A percentile compares a stretch with the other conserved stretches of the same genome.
These are phyloP conservation scores for Wickerhamomyces xylosicus DNA, from an alignment of 805 yeast genomes.

Conservation along the genomic window DNA sequence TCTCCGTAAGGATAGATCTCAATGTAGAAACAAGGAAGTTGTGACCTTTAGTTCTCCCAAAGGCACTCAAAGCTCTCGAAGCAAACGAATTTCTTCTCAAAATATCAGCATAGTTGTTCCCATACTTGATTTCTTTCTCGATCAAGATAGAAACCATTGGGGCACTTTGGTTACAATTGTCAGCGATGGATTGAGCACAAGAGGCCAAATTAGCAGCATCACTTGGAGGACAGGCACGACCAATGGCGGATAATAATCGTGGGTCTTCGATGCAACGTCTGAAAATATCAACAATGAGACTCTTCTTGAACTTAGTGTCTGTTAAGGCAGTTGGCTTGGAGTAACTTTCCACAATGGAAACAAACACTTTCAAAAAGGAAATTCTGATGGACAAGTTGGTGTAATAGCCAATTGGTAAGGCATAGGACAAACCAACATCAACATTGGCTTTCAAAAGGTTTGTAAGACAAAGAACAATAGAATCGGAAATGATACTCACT, in stretches of 20 bases:
- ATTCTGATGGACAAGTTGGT: slow-evolving; percentile 52
- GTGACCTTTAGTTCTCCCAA: slow-evolving; percentile 57
- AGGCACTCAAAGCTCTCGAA: slow-evolving; percentile 62
- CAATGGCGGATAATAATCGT: slow-evolving; percentile 39
- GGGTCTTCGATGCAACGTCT: slow-evolving; percentile 25
- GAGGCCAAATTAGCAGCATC: slow-evolving; percentile 67
- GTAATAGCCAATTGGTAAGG: slow-evolving; percentile 72
- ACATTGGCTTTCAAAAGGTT: slow-evolving; percentile 64
- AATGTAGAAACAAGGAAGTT: slow-evolving; percentile 45
- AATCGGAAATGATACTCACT: slow-evolving; percentile 44
- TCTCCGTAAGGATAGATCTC: slow-evolving; percentile 44
- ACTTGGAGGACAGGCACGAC: slow-evolving; percentile 51
- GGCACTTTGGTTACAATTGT: slow-evolving; percentile 30
- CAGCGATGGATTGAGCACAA: slow-evolving; percentile 47
- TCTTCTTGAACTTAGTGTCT: slow-evolving; percentile 18
- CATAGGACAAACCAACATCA: slow-evolving; percentile 66
- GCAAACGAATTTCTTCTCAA: slow-evolving; percentile 76
- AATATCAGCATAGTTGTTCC: slow-evolving; percentile 58
- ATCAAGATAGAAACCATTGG: slow-evolving; percentile 45
- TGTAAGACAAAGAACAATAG: slow-evolving; percentile 54
- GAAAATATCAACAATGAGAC: slow-evolving; percentile 19
- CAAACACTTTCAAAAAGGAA: slow-evolving; percentile 70
- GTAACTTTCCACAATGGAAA: slow-evolving; percentile 42
- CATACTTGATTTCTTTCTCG: slow-evolving; percentile 48
- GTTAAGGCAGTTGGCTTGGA: slow-evolving; percentile 12